Conservation (phyloP, 345 rosid genomes). For the Crucihimalaya himalaica region DNA sequence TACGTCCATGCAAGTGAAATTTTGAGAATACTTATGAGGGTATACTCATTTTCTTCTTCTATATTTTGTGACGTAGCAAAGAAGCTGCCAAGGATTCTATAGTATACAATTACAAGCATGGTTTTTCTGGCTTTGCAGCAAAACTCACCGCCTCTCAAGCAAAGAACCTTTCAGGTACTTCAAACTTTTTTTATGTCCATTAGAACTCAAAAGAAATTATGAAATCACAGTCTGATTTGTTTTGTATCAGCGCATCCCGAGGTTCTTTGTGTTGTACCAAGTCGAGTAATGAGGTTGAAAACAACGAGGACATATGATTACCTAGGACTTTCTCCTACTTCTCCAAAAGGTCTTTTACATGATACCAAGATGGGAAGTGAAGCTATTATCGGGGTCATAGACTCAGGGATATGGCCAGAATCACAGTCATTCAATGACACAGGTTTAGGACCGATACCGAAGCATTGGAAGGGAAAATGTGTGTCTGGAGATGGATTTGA, state of each 20-base stretch:
- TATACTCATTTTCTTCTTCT: not conserved
- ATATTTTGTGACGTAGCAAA: constrained; percentile 33
- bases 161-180: constrained; percentile 44
- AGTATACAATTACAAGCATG: constrained; percentile 48
- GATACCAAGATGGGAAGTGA: constrained; percentile 55
- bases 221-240: not conserved
- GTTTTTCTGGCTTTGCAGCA: constrained; percentile 64
- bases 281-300: constrained; percentile 51
- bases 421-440: constrained; percentile 55
- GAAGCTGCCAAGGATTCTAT: constrained; percentile 47
- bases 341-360: constrained; percentile 41
- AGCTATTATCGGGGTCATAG: constrained; percentile 62
- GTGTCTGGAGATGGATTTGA: constrained; percentile 55
- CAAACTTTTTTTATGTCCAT: not conserved
- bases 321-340: constrained; percentile 46
- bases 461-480: constrained; percentile 63
- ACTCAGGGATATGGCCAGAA: constrained; percentile 78
- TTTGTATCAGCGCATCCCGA: constrained; percentile 47
- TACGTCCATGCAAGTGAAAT: not conserved
- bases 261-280: constrained; percentile 56
- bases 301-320: constrained; percentile 67
- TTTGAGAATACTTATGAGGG: not conserved
- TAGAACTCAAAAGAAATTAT: constrained; percentile 2
- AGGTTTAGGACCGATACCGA: constrained; percentile 50
- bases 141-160: constrained; percentile 49